Evolutionary conservation across 495 filamentous ascomycete genomes (phyloP).

Genomic region (Lindgomyces ingoldianus): DNA sequence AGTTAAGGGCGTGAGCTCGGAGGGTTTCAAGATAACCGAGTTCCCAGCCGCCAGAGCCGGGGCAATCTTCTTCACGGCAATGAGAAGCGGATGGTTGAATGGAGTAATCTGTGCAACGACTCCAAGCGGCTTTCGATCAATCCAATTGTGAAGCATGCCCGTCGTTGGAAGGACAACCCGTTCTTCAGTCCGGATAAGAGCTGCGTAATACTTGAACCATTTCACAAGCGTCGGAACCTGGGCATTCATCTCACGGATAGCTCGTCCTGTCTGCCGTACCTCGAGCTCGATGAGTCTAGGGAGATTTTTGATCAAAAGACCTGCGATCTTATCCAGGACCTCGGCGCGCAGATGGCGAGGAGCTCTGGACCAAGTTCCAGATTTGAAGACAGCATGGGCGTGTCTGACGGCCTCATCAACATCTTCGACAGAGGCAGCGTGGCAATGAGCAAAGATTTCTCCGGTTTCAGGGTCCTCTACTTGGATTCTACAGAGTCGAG

Average conservation of each 20-base stretch:
- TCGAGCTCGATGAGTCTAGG: slow-evolving; percentile 58
- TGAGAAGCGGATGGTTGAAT: slow-evolving; percentile 66
- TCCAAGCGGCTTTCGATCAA: slow-evolving; percentile 61
- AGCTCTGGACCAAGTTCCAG: slow-evolving; percentile 57
- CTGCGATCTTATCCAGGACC: slow-evolving; percentile 59
- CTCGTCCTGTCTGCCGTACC: slow-evolving; percentile 62
- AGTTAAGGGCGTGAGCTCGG: slow-evolving; percentile 63
- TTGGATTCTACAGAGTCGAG: slow-evolving; percentile 8
- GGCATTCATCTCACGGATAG: slow-evolving; percentile 64
- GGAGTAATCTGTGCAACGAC: slow-evolving; percentile 66
- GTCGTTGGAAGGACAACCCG: slow-evolving; percentile 61
- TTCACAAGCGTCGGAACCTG: slow-evolving; percentile 62
- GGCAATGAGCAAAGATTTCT: slow-evolving; percentile 47
- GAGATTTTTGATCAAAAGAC: slow-evolving; percentile 52
- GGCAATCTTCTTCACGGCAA: slow-evolving; percentile 56
- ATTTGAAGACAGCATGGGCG: slow-evolving; percentile 54
- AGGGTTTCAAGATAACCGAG: slow-evolving; percentile 65
- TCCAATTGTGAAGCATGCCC: slow-evolving; percentile 62
- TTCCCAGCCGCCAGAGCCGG: slow-evolving; percentile 59
- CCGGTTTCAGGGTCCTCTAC: slow-evolving; percentile 33
- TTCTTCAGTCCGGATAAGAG: slow-evolving; percentile 61
- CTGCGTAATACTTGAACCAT: slow-evolving; percentile 64
- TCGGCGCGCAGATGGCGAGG: slow-evolving; percentile 48
- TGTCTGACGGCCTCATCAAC: slow-evolving; percentile 50
- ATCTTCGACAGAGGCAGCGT: slow-evolving; percentile 53